These are phyloP conservation scores for Sparassis latifolia DNA, from an alignment of 1,284 basidiomycete species.

Conservation along the genomic window DNA sequence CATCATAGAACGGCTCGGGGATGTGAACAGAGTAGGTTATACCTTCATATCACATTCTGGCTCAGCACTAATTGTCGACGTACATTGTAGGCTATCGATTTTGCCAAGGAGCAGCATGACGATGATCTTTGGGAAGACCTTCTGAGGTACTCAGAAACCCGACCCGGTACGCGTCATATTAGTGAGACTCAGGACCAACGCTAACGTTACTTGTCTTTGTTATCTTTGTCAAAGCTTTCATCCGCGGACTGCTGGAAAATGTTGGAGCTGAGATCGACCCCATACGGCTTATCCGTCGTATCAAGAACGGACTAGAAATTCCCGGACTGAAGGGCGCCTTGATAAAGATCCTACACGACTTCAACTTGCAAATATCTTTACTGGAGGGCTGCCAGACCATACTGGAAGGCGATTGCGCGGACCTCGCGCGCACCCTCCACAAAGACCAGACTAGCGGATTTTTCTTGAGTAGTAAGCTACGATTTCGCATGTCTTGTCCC, in stretches of 20 bases:
- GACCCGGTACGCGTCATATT: conserved; percentile 54
- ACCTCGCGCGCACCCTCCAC: conserved; percentile 67
- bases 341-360: conserved; percentile 96
- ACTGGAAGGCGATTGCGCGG: conserved; percentile 73
- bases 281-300: conserved; percentile 87
- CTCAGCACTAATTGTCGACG: background rate
- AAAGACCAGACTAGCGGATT: conserved; percentile 74
- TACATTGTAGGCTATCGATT: conserved; percentile 83
- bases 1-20: conserved; percentile 92
- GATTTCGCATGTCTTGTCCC: conserved; percentile 1
- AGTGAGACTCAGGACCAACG: background rate
- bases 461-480: conserved; percentile 57
- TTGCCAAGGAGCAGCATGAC: conserved; percentile 96
- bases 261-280: conserved; percentile 96
- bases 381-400: conserved; percentile 89
- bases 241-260: conserved; percentile 91
- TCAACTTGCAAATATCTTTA: conserved; percentile 85
- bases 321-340: conserved; percentile 90
- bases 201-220: background rate
- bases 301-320: conserved; percentile 94
- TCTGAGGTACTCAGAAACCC: conserved; percentile 88
- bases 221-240: conserved; percentile 66
- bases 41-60: background rate
- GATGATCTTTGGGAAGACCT: conserved; percentile 98
- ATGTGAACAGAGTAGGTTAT: conserved; percentile 73